Evolutionary conservation across 2,329 filamentous ascomycete genomes (phyloP), one percentile per base, ranked within the genome.

Genomic region (Xylariales sp.): DNA sequence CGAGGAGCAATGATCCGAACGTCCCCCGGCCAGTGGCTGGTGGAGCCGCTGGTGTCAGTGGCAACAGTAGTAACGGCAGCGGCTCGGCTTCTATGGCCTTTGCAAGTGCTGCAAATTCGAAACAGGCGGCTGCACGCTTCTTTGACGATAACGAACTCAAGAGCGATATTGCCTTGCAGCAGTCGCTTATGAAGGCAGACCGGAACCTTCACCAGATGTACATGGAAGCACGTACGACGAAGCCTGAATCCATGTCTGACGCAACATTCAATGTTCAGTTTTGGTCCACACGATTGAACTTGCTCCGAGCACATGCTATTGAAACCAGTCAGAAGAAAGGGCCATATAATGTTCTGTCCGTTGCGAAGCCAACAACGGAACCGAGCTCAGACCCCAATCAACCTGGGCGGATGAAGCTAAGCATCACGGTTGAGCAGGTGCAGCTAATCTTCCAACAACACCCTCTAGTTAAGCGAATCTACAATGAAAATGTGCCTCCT

Each of bases 401-500:
- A 29, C 49, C 55, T 15, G 83, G 83, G 45, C 80, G 83, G 42
- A 74, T 83, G 30, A 88, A 85, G 60, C 71, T 96, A 50, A 90
- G 86, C 53, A 83, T 98, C 46, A 93, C 81, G 48, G 83, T 88
- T 43, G 90, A 96, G 61, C 90, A 97, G 61, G 88, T 97, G 36
- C 85, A 90, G 54, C 78, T 95, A 55, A 93, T 98, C 37, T 90
- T 98, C 62, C 81, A 78, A 43, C 93, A 97, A 59, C 91, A 98
- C 60, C 89, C 93, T 2, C 71, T 98, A 1, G 84, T 98, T 42
- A 86, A 88, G 57, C 80, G 82, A 15, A 86, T 95, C 6, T 97
- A 96, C 61, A 88, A 97, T 55, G 90, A 96, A 56, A 88, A 90
- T 48, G 89, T 96, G 0, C 89, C 88, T 5, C 86, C 85, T 42